phyloP scores from a whole-genome alignment of 495 filamentous ascomycete genomes.

The Daldinia bambusicola region DNA sequence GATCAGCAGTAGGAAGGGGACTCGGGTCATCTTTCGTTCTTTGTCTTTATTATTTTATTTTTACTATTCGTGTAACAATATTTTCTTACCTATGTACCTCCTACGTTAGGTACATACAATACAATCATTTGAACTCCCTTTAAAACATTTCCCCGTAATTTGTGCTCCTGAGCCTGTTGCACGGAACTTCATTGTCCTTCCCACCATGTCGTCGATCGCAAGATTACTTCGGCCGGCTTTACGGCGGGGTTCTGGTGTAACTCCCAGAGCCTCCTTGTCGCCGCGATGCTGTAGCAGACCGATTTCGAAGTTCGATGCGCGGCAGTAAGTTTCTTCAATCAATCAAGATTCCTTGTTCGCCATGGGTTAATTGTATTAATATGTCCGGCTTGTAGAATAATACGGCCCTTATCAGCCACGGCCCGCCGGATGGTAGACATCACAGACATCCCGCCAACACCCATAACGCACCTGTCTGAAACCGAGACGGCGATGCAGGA shows the following conservation, averaged over 20 bases:
- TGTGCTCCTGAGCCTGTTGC: not conserved
- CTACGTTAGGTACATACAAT: not conserved
- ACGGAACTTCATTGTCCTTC: not conserved
- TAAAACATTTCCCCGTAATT: not conserved
- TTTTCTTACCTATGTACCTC: not conserved
- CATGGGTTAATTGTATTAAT: conserved; percentile 18
- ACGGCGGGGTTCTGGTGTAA: conserved; percentile 60
- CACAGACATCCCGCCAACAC: conserved; percentile 80
- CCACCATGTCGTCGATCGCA: conserved; percentile 74
- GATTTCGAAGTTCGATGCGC: conserved; percentile 47
- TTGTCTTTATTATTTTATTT: not conserved
- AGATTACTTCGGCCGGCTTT: conserved; percentile 75
- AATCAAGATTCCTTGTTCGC: conserved; percentile 10
- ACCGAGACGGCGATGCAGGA: conserved; percentile 90
- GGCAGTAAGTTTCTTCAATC: conserved; percentile 54
- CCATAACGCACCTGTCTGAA: conserved; percentile 93
- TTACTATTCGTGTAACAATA: not conserved
- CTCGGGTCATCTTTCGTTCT: not conserved
- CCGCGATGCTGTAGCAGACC: conserved; percentile 54
- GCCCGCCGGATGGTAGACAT: conserved; percentile 70
- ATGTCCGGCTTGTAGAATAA: conserved; percentile 18
- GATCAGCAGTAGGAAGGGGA: conserved; percentile 1
- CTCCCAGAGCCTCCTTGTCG: conserved; percentile 57
- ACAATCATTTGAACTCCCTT: not conserved
- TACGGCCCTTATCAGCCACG: conserved; percentile 77